These are phyloP conservation scores for Lecanosticta acicola DNA, from an alignment of 2,329 filamentous ascomycete species.

Conservation along the genomic window DNA sequence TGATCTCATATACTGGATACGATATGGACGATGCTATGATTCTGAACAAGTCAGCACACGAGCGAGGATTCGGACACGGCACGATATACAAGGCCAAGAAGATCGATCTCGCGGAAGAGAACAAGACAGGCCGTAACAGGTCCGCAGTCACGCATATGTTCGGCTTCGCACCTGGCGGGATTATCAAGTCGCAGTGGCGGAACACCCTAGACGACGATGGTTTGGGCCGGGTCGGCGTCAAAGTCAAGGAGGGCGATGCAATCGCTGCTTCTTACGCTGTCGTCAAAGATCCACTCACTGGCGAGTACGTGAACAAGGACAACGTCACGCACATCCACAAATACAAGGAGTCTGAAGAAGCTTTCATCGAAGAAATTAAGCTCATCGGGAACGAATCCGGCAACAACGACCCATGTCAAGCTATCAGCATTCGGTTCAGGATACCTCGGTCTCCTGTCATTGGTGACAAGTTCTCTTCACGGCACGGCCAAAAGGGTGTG, in stretches of 20 bases:
- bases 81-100: slow-evolving; percentile 98
- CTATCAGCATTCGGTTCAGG: slow-evolving; percentile 86
- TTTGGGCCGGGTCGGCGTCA: slow-evolving; percentile 71
- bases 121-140: slow-evolving; percentile 43
- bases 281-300: slow-evolving; percentile 64
- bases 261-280: slow-evolving; percentile 89
- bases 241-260: slow-evolving; percentile 73
- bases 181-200: slow-evolving; percentile 65
- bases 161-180: slow-evolving; percentile 76
- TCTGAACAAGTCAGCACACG: slow-evolving; percentile 92
- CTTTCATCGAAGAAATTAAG: slow-evolving; percentile 87
- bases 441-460: slow-evolving; percentile 87
- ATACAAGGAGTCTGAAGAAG: slow-evolving; percentile 87
- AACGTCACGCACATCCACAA: slow-evolving; percentile 81
- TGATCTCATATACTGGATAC: slow-evolving; percentile 97
- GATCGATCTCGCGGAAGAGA: slow-evolving; percentile 75
- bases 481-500: slow-evolving; percentile 97
- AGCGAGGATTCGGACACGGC: slow-evolving; percentile 90
- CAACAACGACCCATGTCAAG: slow-evolving; percentile 73
- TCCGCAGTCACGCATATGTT: slow-evolving; percentile 74
- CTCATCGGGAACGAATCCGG: slow-evolving; percentile 82
- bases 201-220: slow-evolving; percentile 80
- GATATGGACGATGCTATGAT: slow-evolving; percentile 99
- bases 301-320: slow-evolving; percentile 77
- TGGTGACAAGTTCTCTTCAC: slow-evolving; percentile 97